These are phyloP conservation scores for Tephrocybe rancida DNA, from an alignment of 768 basidiomycete genomes.

Conservation along the genomic window DNA sequence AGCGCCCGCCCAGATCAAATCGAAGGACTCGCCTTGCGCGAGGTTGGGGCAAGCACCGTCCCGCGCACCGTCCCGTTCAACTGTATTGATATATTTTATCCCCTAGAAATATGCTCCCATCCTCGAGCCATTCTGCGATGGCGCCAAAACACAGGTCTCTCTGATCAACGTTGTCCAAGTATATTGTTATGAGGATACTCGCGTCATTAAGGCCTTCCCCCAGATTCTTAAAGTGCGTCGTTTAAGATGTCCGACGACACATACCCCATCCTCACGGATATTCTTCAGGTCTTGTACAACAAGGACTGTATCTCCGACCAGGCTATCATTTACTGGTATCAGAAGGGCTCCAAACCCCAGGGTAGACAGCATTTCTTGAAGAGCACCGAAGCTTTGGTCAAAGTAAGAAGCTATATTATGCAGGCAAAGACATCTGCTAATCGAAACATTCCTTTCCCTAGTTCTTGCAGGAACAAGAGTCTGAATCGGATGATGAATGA, in stretches of 20 bases:
- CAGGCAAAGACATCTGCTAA: background rate
- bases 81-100: background rate
- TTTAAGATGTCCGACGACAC: background rate
- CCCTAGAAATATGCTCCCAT: slow-evolving; percentile 79
- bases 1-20: slow-evolving; percentile 89
- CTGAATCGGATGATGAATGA: slow-evolving; percentile 66
- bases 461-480: slow-evolving; percentile 92
- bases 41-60: slow-evolving; percentile 70
- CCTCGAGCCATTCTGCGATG: slow-evolving; percentile 87
- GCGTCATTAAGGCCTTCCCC: slow-evolving; percentile 92
- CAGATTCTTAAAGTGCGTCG: slow-evolving; percentile 84
- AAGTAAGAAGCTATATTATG: slow-evolving; percentile 49
- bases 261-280: background rate
- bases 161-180: slow-evolving; percentile 95
- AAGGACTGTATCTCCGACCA: slow-evolving; percentile 94
- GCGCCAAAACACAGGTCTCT: slow-evolving; percentile 88
- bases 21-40: slow-evolving; percentile 84
- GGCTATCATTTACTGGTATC: slow-evolving; percentile 97
- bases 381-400: slow-evolving; percentile 84
- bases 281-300: slow-evolving; percentile 85
- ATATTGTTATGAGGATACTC: slow-evolving; percentile 96
- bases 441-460: slow-evolving; percentile 30
- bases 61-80: background rate
- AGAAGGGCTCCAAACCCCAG: slow-evolving; percentile 95
- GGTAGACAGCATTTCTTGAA: slow-evolving; percentile 96